Evolutionary conservation across 2,329 filamentous ascomycete species (phyloP), one percentile per base, ranked within the genome.

Genomic region (Aspergillus sp.): DNA sequence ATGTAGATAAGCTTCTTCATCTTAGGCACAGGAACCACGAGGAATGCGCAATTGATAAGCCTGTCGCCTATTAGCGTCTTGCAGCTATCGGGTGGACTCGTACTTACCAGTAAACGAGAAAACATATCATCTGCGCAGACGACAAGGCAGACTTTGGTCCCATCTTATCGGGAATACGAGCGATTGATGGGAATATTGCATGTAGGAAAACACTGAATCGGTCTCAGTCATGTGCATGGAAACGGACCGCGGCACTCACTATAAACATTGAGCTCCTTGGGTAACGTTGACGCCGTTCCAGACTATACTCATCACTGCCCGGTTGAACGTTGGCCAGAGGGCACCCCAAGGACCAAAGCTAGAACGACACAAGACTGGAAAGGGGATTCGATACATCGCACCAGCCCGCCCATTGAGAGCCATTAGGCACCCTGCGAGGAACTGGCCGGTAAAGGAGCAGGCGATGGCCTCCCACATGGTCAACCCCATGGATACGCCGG

Each of bases 391-490:
- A 63, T 81, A 82, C 23, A 75, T 73, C 0, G 78, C 78, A 5
- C 79, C 78, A 11, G 75, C 71, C 13, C 78, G 72, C 4, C 79
- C 77, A 60, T 81, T 81, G 13, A 80, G 66, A 0, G 75, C 74
- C 67, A 81, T 79, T 21, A 70, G 48, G 13, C 38, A 49, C 2
- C 65, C 68, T 0, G 65, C 65, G 2, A 82, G 68, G 23, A 74
- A 69, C 38, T 80, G 75, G 44, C 81, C 82, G 4, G 72, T 77
- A 30, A 77, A 67, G 47, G 74, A 66, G 68, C 78, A 74, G 50
- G 66, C 78, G 27, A 83, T 61, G 13, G 76, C 75, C 64, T 83
- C 81, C 81, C 81, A 84, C 75, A 82, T 81, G 42, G 74, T 78
- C 21, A 84, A 68, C 8, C 81, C 81, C 8, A 78, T 62, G 2